Conservation (phyloP, 1,284 basidiomycete species). For the Schizophyllum amplum region DNA sequence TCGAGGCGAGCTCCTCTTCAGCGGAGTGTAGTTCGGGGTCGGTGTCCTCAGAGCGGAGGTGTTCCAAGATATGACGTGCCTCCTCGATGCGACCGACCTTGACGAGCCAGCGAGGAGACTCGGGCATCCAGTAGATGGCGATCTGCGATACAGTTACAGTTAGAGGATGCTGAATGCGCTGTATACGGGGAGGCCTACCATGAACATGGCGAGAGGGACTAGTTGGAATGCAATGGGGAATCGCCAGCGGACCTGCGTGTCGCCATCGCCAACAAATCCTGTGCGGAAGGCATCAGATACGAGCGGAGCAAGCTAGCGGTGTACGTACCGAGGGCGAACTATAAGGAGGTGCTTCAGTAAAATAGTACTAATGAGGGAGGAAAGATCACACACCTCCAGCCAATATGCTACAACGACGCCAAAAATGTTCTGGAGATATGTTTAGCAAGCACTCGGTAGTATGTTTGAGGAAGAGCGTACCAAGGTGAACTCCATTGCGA, state of each 20-base stretch:
- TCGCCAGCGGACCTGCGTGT: constrained; percentile 22
- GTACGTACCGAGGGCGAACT: too few relatives aligned
- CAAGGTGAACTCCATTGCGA: constrained; percentile 26
- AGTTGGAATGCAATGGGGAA: constrained; percentile 44
- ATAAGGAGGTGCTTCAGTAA: background rate
- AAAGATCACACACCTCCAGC: constrained; percentile 26
- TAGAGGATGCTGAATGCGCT: constrained; percentile 14
- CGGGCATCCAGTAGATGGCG: constrained; percentile 30
- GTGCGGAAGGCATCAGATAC: too few relatives aligned
- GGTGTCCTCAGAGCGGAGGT: constrained; percentile 17
- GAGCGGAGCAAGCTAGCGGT: too few relatives aligned
- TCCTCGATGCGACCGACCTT: constrained; percentile 40
- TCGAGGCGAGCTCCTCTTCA: constrained; percentile 29
- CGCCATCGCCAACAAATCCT: constrained; percentile 38
- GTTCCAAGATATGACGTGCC: constrained; percentile 33
- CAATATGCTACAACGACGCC: constrained; percentile 49
- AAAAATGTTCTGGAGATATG: constrained; percentile 32
- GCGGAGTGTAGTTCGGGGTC: constrained; percentile 8
- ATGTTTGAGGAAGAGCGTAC: background rate
- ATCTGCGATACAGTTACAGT: constrained; percentile 13
- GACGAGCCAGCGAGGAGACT: constrained; percentile 50
- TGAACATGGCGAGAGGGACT: constrained; percentile 34
- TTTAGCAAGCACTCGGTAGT: background rate
- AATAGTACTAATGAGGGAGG: background rate
- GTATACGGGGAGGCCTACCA: constrained; percentile 22